Conservation (phyloP, 805 yeast genomes). For the Vanderwaltozyma yarrowii region DNA sequence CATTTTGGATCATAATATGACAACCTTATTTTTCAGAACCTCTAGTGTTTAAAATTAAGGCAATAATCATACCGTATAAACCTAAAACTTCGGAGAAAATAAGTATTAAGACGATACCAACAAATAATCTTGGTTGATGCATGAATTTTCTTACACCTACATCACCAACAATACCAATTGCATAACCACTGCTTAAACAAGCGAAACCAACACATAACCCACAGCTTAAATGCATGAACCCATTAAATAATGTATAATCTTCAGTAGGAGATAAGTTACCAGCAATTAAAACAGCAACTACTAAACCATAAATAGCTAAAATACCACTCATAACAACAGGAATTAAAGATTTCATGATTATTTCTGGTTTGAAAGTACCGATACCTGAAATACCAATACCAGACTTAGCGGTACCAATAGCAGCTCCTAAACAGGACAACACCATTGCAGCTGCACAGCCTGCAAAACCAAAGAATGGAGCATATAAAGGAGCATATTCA, state of each 20-base stretch:
- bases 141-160: constrained; percentile 82
- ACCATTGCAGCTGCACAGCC: constrained; percentile 94
- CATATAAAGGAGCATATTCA: constrained; percentile 80
- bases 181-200: constrained; percentile 92
- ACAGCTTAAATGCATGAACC: constrained; percentile 96
- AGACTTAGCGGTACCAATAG: constrained; percentile 95
- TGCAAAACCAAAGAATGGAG: constrained; percentile 96
- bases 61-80: constrained; percentile 88
- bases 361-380: constrained; percentile 94
- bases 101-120: constrained; percentile 79
- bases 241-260: constrained; percentile 80
- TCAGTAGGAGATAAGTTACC: constrained; percentile 74
- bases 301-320: constrained; percentile 91
- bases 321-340: constrained; percentile 99
- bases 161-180: constrained; percentile 90
- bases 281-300: constrained; percentile 91
- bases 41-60: constrained; percentile 83
- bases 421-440: constrained; percentile 93
- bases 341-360: constrained; percentile 88
- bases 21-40: constrained; percentile 49
- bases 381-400: constrained; percentile 98
- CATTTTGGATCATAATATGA: too few relatives aligned
- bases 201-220: constrained; percentile 96
- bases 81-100: constrained; percentile 90
- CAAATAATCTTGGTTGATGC: constrained; percentile 83